Evolutionary conservation across 208 protist species (phyloP).

Genomic region (Leptomonas seymouri): DNA sequence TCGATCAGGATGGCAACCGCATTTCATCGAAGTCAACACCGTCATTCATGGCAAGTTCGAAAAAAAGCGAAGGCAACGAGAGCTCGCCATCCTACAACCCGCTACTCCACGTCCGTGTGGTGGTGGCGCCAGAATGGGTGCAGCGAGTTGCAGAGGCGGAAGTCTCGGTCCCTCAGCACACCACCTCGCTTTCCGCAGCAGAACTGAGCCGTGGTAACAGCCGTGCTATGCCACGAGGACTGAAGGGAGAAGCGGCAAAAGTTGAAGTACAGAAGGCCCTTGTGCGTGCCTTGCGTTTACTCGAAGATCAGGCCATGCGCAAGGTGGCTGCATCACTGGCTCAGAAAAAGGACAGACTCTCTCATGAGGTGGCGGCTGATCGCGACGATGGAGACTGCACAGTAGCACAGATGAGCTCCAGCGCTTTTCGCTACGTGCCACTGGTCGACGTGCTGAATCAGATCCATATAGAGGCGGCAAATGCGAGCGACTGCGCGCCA

Average conservation of each 20-base stretch:
- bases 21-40: neutral
- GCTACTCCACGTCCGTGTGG: slow-evolving; percentile 24
- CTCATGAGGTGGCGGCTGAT: neutral
- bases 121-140: slow-evolving; percentile 13
- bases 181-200: neutral
- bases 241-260: neutral
- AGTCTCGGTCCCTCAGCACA: neutral
- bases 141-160: slow-evolving; percentile 1
- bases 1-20: slow-evolving; percentile 14
- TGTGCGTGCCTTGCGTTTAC: neutral
- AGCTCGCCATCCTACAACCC: slow-evolving; percentile 11
- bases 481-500: neutral
- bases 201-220: neutral
- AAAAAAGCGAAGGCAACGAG: neutral
- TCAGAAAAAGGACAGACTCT: neutral
- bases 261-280: neutral
- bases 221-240: neutral
- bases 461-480: neutral
- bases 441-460: slow-evolving; percentile 4
- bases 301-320: neutral
- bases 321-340: neutral
- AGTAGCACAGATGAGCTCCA: too few relatives aligned
- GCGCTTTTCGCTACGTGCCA: slow-evolving; percentile 1
- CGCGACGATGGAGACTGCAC: too few relatives aligned
- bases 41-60: neutral